Conservation (phyloP, 495 filamentous ascomycete species). For the Neurospora sp. region DNA sequence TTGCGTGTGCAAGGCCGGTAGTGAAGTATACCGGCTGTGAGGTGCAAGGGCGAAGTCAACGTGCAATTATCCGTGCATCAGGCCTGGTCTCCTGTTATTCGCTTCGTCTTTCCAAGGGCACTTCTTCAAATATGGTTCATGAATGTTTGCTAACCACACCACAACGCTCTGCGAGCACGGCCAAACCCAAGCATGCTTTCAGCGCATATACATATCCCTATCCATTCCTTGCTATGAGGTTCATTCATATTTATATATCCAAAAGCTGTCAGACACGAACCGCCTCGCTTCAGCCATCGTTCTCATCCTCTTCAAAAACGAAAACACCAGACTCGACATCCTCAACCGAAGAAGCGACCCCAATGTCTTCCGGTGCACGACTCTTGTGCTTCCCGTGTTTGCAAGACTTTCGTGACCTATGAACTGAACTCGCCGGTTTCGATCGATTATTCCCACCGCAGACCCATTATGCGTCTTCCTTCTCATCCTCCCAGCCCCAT, state of each 20-base stretch:
- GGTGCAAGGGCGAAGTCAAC: neutral
- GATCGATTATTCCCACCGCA: neutral
- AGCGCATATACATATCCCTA: neutral
- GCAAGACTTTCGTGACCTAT: neutral
- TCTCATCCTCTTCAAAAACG: neutral
- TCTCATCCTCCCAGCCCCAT: slow-evolving; percentile 75
- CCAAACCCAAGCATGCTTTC: neutral
- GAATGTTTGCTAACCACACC: neutral
- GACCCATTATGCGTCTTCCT: slow-evolving; percentile 1
- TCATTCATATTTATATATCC: neutral
- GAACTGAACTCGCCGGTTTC: neutral
- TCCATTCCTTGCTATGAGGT: neutral
- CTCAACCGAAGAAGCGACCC: neutral
- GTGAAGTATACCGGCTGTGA: neutral
- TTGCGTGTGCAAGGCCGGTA: neutral
- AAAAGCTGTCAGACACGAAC: neutral
- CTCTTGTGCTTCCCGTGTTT: neutral
- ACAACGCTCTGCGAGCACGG: neutral
- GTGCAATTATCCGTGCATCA: neutral
- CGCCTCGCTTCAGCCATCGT: neutral
- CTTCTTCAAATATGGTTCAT: neutral
- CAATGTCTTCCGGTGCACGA: neutral
- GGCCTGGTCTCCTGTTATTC: neutral
- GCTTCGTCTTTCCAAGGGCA: neutral
- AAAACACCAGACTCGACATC: neutral